Evolutionary conservation across 257 asterid genomes (phyloP).

Genomic region (Henckelia pumila): DNA sequence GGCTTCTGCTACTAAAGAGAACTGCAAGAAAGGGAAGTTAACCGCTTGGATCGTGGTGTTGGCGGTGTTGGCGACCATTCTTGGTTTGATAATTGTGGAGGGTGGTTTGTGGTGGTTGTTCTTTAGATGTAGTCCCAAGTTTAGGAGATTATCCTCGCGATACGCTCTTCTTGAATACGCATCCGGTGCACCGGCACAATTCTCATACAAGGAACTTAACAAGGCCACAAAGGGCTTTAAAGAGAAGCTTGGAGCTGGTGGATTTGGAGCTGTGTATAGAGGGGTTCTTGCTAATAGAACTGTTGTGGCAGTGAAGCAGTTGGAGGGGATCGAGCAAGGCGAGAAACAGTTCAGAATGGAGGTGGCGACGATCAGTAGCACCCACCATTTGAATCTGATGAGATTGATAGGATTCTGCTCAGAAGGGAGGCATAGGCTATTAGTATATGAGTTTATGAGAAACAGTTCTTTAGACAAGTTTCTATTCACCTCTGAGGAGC

Average conservation of each 20-base stretch:
- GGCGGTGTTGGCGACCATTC: constrained; percentile 48
- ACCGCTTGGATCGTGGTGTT: constrained; percentile 60
- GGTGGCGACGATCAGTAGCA: constrained; percentile 85
- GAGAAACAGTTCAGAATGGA: constrained; percentile 87
- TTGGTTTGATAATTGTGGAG: constrained; percentile 48
- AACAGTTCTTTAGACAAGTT: constrained; percentile 69
- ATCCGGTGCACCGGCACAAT: constrained; percentile 87
- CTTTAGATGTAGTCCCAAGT: constrained; percentile 48
- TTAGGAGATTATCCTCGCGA: constrained; percentile 54
- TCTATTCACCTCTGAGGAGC: constrained; percentile 50
- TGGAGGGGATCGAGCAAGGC: constrained; percentile 89
- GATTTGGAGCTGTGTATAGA: constrained; percentile 77
- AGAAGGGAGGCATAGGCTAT: constrained; percentile 69
- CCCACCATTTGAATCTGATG: constrained; percentile 87
- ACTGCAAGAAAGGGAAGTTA: constrained; percentile 42
- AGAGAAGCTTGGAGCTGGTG: constrained; percentile 89
- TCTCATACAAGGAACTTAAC: constrained; percentile 65
- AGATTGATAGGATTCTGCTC: constrained; percentile 83
- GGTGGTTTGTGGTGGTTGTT: constrained; percentile 84
- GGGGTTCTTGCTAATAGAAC: constrained; percentile 66
- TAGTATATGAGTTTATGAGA: constrained; percentile 80
- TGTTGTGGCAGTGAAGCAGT: constrained; percentile 62
- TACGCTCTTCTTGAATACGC: constrained; percentile 87
- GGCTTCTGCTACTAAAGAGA: constrained; percentile 13
- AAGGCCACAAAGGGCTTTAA: constrained; percentile 75